phyloP scores from a whole-genome alignment of 2,329 filamentous ascomycete species.

The Pseudocercospora macadamiae region DNA sequence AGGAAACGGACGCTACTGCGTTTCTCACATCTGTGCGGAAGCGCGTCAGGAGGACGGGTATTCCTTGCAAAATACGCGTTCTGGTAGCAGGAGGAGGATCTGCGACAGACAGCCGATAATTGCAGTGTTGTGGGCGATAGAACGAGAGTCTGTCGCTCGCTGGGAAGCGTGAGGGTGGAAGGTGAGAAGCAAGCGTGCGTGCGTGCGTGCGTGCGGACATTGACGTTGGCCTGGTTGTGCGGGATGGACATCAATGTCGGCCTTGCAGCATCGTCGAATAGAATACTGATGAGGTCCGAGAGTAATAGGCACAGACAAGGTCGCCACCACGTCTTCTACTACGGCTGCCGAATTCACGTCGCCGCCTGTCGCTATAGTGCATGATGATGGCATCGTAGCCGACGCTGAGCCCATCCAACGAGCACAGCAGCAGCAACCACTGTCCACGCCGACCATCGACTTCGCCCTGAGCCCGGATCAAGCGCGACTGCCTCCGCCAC shows the following conservation, averaged over 20 bases:
- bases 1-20: not conserved
- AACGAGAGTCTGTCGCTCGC: constrained; percentile 15
- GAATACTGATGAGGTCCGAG: constrained; percentile 8
- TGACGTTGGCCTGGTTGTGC: no score
- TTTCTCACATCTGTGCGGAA: not conserved
- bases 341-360: constrained; percentile 21
- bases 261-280: not conserved
- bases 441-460: constrained; percentile 10
- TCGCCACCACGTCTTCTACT: constrained; percentile 19
- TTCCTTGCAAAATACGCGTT: constrained; percentile 16
- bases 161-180: constrained; percentile 19
- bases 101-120: not conserved
- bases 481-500: constrained; percentile 31
- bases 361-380: constrained; percentile 23
- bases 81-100: not conserved
- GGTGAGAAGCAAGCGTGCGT: constrained; percentile 9
- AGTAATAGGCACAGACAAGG: constrained; percentile 13
- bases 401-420: constrained; percentile 7
- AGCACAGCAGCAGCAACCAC: constrained; percentile 7
- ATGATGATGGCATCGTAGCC: constrained; percentile 24
- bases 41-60: constrained; percentile 16
- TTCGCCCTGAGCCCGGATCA: constrained; percentile 29
- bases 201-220: not conserved
- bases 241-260: not conserved
- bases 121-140: constrained; percentile 10